These are phyloP conservation scores for Metschnikowia bowlesiae DNA, from an alignment of 805 yeast genomes.

Conservation along the genomic window DNA sequence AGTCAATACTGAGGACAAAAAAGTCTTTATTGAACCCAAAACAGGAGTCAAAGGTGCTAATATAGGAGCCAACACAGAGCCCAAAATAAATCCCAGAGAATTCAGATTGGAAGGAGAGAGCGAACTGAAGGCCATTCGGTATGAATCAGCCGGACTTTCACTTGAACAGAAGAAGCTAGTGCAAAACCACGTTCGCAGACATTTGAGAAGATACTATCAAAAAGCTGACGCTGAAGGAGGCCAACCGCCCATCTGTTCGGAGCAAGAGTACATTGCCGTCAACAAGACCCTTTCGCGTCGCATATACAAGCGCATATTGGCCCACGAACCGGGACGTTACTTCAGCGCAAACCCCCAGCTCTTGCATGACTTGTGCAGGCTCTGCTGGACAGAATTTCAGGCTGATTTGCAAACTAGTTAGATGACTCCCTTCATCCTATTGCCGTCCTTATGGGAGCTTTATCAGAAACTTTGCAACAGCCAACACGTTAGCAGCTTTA, in stretches of 20 bases:
- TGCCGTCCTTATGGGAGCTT: too few relatives aligned
- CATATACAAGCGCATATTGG: slow-evolving; percentile 41
- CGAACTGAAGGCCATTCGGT: neutral
- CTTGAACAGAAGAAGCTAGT: slow-evolving; percentile 50
- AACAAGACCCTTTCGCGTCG: slow-evolving; percentile 61
- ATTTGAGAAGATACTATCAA: slow-evolving; percentile 46
- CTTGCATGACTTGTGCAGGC: slow-evolving; percentile 2
- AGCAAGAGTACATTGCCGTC: slow-evolving; percentile 49
- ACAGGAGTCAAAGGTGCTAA: too few relatives aligned
- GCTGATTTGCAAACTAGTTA: too few relatives aligned
- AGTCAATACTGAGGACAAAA: too few relatives aligned
- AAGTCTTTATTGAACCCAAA: neutral
- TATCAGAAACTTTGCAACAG: too few relatives aligned
- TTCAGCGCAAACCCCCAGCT: neutral
- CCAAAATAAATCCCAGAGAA: too few relatives aligned
- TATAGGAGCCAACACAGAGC: too few relatives aligned
- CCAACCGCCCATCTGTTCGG: slow-evolving; percentile 21
- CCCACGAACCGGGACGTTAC: neutral
- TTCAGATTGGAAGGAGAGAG: too few relatives aligned
- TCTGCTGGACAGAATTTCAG: slow-evolving; percentile 3
- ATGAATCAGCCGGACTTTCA: slow-evolving; percentile 16
- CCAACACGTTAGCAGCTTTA: too few relatives aligned
- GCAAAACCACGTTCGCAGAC: slow-evolving; percentile 53
- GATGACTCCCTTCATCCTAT: too few relatives aligned
- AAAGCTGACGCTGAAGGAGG: neutral